These are phyloP conservation scores for Penicillium riverlandense DNA, from an alignment of 495 filamentous ascomycete genomes.

Conservation along the genomic window DNA sequence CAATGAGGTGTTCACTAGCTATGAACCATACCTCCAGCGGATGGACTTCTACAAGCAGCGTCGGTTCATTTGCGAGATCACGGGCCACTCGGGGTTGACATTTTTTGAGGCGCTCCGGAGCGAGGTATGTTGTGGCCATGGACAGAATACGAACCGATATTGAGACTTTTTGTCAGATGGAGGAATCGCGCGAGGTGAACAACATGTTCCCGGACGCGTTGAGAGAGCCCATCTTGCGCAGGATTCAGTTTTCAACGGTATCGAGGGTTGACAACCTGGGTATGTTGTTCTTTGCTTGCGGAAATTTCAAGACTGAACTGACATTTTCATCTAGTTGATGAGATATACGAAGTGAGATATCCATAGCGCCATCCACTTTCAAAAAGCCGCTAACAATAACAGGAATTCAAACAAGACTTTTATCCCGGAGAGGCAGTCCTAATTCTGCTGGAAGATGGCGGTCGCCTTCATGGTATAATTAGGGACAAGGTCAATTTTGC, in stretches of 20 bases:
- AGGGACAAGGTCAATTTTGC: constrained; percentile 80
- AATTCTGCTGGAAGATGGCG: constrained; percentile 61
- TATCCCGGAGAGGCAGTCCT: constrained; percentile 86
- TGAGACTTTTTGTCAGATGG: constrained; percentile 45
- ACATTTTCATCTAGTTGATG: constrained; percentile 46
- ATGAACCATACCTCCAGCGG: constrained; percentile 79
- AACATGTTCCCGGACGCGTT: constrained; percentile 85
- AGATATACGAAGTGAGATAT: constrained; percentile 53
- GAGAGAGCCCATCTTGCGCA: constrained; percentile 81
- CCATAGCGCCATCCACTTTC: neutral
- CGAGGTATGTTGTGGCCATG: constrained; percentile 58
- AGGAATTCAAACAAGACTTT: constrained; percentile 90
- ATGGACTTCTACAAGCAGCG: constrained; percentile 94
- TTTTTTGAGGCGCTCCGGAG: constrained; percentile 91
- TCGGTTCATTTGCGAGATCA: constrained; percentile 91
- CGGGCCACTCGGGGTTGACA: constrained; percentile 83
- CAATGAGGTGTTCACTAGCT: constrained; percentile 80
- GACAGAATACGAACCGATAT: neutral
- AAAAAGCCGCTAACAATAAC: constrained; percentile 29
- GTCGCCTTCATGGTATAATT: constrained; percentile 68
- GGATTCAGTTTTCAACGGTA: constrained; percentile 84
- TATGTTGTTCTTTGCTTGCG: constrained; percentile 29
- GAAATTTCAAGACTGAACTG: constrained; percentile 10
- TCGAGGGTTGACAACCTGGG: constrained; percentile 88
- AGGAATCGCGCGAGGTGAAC: constrained; percentile 83